These are phyloP conservation scores for Stereocaulon alpinum DNA, from an alignment of 495 filamentous ascomycete species.

Conservation along the genomic window DNA sequence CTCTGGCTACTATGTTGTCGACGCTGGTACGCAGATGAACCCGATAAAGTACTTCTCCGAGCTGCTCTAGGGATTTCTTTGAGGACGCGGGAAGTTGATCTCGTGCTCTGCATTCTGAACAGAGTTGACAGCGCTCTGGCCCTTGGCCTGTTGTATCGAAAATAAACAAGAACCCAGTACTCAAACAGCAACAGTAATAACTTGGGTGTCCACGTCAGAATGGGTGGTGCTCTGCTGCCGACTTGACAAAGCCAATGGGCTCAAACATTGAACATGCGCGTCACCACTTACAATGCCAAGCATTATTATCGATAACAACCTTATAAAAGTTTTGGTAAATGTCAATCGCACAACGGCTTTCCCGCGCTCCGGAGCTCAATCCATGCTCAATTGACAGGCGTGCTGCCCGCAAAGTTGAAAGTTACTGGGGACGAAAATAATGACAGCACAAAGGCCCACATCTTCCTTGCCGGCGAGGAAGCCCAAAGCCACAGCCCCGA, in stretches of 20 bases:
- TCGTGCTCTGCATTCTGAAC: constrained; percentile 7
- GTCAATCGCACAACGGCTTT: background rate
- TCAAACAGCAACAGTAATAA: too few relatives aligned
- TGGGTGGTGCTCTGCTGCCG: background rate
- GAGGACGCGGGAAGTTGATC: background rate
- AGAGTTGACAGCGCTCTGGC: background rate
- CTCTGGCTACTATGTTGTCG: constrained; percentile 1
- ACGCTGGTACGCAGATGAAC: constrained; percentile 6
- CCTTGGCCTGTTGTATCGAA: too few relatives aligned
- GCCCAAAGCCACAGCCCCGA: background rate
- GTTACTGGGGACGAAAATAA: background rate
- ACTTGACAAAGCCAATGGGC: background rate
- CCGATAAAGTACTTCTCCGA: background rate
- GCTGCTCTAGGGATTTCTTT: constrained; percentile 9
- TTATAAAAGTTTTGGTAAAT: background rate
- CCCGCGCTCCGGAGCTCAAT: too few relatives aligned
- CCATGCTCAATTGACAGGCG: background rate
- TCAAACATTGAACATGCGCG: background rate
- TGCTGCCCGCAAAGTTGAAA: background rate
- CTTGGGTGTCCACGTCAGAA: background rate
- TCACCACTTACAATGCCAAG: background rate
- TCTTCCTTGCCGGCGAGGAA: background rate
- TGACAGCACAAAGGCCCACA: background rate
- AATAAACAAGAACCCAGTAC: too few relatives aligned
- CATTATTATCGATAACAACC: constrained; percentile 11